A percentile compares a stretch with the other conserved stretches of the same genome.
Conservation (phyloP, 2,329 filamentous ascomycete species). For the Aplosporella prunicola region DNA sequence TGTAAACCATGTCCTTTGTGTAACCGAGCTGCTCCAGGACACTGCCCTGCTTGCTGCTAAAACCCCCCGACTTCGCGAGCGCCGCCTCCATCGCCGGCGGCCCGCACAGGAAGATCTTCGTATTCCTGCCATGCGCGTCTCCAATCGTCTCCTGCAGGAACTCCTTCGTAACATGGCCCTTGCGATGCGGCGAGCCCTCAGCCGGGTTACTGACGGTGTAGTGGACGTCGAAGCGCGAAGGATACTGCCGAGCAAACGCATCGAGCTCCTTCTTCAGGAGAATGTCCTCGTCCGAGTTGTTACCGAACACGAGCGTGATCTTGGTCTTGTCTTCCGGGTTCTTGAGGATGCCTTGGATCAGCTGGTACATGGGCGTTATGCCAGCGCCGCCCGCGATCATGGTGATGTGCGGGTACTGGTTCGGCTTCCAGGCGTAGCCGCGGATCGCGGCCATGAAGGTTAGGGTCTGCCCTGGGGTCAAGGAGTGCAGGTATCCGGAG, state of each 20-base stretch:
- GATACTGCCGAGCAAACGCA: slow-evolving; percentile 39
- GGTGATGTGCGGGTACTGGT: slow-evolving; percentile 70
- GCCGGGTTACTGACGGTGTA: slow-evolving; percentile 48
- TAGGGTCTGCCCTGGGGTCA: slow-evolving; percentile 52
- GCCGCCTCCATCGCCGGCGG: slow-evolving; percentile 57
- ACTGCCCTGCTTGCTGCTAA: not conserved
- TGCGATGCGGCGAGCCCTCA: slow-evolving; percentile 35
- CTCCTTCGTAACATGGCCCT: slow-evolving; percentile 50
- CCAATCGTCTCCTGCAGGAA: slow-evolving; percentile 45
- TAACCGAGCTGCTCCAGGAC: slow-evolving; percentile 51
- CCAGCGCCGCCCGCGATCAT: slow-evolving; percentile 63
- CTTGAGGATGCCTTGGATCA: slow-evolving; percentile 51
- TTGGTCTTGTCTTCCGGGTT: slow-evolving; percentile 54
- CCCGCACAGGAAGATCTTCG: slow-evolving; percentile 60
- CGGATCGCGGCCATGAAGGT: slow-evolving; percentile 48
- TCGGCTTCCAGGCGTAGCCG: slow-evolving; percentile 42
- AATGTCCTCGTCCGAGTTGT: slow-evolving; percentile 55
- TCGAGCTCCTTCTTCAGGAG: slow-evolving; percentile 49
- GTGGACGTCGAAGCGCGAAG: slow-evolving; percentile 47
- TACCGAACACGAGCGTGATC: slow-evolving; percentile 57
- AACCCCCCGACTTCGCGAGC: slow-evolving; percentile 42
- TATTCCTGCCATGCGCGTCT: slow-evolving; percentile 29
- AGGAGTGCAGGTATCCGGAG: slow-evolving; percentile 56
- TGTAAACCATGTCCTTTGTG: slow-evolving; percentile 47
- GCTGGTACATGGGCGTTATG: slow-evolving; percentile 61